Base-by-base conservation (phyloP, 192 early-diverging fungal species). In the Backusella sp. region DNA sequence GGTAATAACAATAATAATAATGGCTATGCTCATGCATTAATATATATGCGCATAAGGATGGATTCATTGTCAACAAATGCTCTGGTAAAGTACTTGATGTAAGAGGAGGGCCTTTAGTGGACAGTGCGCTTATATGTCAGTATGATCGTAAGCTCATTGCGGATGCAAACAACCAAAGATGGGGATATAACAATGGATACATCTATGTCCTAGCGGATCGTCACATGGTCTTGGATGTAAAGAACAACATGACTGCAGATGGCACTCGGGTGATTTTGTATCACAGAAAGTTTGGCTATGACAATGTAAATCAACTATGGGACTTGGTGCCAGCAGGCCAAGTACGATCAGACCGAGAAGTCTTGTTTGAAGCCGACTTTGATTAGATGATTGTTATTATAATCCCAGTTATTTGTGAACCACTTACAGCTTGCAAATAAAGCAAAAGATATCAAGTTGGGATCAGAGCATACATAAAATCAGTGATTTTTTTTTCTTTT, bases 351-450 rank as follows among this genome's bases (percentile, higher is more conserved):
- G 62, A 76, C 15, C 36, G 72, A 23, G 81, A 82, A 35, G 65
- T 76, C 17, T 73, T 82, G 41, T 82, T 82, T 70, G 81, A 82
- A 66, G 77, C 77, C 4, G 74, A 82, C 56, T 76, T 82, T 76
- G 72, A 77, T 39, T 62, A 76, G n/a, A 28, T 12, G 32, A 32
- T 1, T 32, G 32, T 3, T 32, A 32, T 32, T 32, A 32, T 32
- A 32, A 32, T 32, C 2, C 32, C 2, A 32, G 32, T 32, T 32
- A 32, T 32, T 32, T 32, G 32, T 32, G 32, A 32, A 32, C 32
- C 3, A 32, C 32, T 32, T 32, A 32, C 32, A 32, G 32, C 32
- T 32, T 32, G 32, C 32, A 32, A 32, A 32, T 32, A 32, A 32
- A 32, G 2, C 32, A 32, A 0, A 32, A 32, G 32, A 32, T 32